Percentiles rank a stretch among this genome's conserved stretches.
phyloP scores from a whole-genome alignment of 2,329 filamentous ascomycete species.

The Gaeumannomyces sp. region DNA sequence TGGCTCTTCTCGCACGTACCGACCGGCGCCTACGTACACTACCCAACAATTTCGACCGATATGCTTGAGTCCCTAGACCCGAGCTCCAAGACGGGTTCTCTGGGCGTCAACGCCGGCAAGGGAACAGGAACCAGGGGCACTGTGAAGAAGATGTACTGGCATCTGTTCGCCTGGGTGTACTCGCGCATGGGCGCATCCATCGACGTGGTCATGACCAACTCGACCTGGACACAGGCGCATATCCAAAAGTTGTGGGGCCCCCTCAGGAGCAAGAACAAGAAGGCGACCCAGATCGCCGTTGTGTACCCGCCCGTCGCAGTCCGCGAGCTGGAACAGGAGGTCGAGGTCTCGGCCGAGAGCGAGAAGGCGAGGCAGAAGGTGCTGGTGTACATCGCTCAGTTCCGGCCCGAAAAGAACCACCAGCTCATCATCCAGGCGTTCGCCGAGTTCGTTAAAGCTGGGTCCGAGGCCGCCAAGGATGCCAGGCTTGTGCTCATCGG shows the following conservation, averaged over 20 bases:
- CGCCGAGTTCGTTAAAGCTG: conserved; percentile 61
- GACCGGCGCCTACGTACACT: conserved; percentile 92
- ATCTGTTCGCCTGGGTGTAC: conserved; percentile 75
- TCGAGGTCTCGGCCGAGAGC: conserved; percentile 63
- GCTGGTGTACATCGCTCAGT: conserved; percentile 92
- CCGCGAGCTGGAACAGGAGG: conserved; percentile 67
- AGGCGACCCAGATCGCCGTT: conserved; percentile 54
- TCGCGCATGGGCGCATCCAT: conserved; percentile 74
- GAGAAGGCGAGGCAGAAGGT: conserved; percentile 64
- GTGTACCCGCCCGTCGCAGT: conserved; percentile 93
- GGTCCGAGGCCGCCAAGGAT: conserved; percentile 41
- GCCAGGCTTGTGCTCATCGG: conserved; percentile 79
- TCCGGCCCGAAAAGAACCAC: conserved; percentile 96
- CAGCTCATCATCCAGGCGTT: conserved; percentile 80
- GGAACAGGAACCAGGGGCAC: conserved; percentile 65
- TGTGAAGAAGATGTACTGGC: conserved; percentile 80
- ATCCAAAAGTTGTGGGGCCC: conserved; percentile 74
- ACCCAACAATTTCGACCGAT: conserved; percentile 95
- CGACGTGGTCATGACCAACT: conserved; percentile 97
- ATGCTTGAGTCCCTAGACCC: conserved; percentile 84
- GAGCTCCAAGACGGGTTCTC: conserved; percentile 46
- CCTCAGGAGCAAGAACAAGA: conserved; percentile 35
- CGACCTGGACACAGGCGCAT: conserved; percentile 84
- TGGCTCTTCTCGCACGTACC: conserved; percentile 74
- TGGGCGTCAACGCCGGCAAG: conserved; percentile 77